Percentiles rank a stretch among this genome's conserved stretches.
These are phyloP conservation scores for Acanthamoeba royreba DNA, from an alignment of 208 protist species.

Conservation along the genomic window DNA sequence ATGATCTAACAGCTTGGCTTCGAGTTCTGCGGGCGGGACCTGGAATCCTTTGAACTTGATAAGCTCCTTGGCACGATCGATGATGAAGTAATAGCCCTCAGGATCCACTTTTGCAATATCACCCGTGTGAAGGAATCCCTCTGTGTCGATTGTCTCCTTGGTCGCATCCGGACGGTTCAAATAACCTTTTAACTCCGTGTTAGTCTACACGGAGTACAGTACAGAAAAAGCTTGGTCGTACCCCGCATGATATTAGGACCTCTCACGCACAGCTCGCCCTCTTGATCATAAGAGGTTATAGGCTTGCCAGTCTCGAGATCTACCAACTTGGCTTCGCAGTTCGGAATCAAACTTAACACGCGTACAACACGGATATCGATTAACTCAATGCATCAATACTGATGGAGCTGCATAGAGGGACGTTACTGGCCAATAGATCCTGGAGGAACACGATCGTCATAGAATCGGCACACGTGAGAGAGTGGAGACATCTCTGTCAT, in stretches of 20 bases:
- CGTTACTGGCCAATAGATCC: not conserved
- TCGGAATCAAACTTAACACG: slow-evolving; percentile 14
- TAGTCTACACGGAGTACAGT: not conserved
- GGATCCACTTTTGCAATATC: slow-evolving; percentile 13
- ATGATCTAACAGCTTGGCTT: slow-evolving; percentile 77
- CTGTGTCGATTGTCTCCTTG: not conserved
- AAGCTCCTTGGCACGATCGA: slow-evolving; percentile 84
- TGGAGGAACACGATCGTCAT: not conserved
- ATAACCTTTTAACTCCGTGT: not conserved
- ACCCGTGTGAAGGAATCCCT: slow-evolving; percentile 30
- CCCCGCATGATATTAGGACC: slow-evolving; percentile 40
- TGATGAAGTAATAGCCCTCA: slow-evolving; percentile 21
- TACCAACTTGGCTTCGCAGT: slow-evolving; percentile 16
- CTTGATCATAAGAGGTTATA: not conserved
- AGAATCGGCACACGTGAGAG: not conserved
- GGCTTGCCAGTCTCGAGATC: not conserved
- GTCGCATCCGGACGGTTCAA: not conserved
- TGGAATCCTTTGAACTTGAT: slow-evolving; percentile 90
- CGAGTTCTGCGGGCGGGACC: slow-evolving; percentile 84
- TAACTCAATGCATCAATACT: not conserved
- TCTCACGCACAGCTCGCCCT: slow-evolving; percentile 4
- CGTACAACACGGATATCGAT: not conserved
- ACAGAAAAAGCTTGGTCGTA: not conserved
- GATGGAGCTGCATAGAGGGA: not conserved
- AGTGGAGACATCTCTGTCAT: slow-evolving; percentile 84